These are phyloP conservation scores for Pneumocystis canis DNA, from an alignment of 1,139 yeast genomes.

Conservation along the genomic window DNA sequence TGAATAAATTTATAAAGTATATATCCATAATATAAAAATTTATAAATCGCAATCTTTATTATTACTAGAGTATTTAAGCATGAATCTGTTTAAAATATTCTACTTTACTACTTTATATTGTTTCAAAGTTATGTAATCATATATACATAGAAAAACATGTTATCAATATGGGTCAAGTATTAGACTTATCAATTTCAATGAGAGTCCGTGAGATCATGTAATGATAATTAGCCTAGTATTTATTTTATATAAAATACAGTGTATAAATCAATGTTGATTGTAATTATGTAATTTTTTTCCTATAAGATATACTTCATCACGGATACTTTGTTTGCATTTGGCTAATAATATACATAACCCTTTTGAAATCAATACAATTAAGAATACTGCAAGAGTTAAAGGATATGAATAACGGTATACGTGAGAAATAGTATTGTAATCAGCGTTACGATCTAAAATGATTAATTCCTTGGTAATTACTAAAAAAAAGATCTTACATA, in stretches of 20 bases:
- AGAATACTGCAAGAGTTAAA: constrained; percentile 5
- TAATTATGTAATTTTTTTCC: constrained; percentile 25
- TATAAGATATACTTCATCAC: constrained; percentile 25
- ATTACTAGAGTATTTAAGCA: background rate
- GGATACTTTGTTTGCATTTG: constrained; percentile 18
- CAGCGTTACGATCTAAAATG: constrained; percentile 13
- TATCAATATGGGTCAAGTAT: background rate
- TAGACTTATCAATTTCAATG: background rate
- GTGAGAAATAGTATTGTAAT: constrained; percentile 8
- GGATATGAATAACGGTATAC: constrained; percentile 13
- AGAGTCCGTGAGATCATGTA: background rate
- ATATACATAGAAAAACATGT: too few species aligned
- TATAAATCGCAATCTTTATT: background rate
- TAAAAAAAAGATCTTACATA: constrained; percentile 8
- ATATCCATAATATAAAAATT: background rate
- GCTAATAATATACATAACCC: constrained; percentile 11
- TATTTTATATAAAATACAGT: background rate
- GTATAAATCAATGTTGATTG: background rate
- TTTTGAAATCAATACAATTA: constrained; percentile 2
- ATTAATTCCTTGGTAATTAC: constrained; percentile 10
- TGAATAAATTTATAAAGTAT: background rate
- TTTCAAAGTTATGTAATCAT: too few species aligned
- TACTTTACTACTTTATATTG: too few species aligned
- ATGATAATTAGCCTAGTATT: background rate
- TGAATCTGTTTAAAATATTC: too few species aligned